These are phyloP conservation scores for Talaromyces pinophilus DNA, from an alignment of 2,329 filamentous ascomycete species.

Conservation along the genomic window DNA sequence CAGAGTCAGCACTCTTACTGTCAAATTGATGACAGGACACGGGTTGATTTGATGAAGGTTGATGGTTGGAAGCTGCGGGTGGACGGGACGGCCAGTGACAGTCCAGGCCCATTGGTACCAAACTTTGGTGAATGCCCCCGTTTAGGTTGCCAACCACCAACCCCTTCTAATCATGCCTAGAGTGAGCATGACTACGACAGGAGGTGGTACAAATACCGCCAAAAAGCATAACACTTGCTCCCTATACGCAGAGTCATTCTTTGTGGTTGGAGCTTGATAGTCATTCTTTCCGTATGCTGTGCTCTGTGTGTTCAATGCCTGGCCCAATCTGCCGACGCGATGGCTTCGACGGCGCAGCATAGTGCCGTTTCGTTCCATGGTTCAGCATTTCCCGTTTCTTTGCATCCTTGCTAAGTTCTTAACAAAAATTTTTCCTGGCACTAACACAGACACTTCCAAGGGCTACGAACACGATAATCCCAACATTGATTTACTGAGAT, in stretches of 20 bases:
- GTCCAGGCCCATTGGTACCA: conserved; percentile 19
- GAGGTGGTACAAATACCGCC: neutral
- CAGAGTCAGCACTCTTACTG: neutral
- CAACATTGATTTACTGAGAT: conserved; percentile 77
- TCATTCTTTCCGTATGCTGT: conserved; percentile 9
- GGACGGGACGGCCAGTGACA: conserved; percentile 22
- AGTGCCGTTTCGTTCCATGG: conserved; percentile 44
- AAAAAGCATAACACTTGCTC: neutral
- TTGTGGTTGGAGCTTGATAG: conserved; percentile 21
- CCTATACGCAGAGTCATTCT: conserved; percentile 1
- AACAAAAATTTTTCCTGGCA: conserved; percentile 38
- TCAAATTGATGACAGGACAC: neutral
- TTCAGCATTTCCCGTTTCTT: conserved; percentile 30
- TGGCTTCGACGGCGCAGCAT: conserved; percentile 29
- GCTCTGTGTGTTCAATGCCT: neutral
- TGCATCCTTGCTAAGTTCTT: neutral
- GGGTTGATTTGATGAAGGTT: neutral
- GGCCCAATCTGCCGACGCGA: conserved; percentile 14
- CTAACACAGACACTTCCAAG: conserved; percentile 44
- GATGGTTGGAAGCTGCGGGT: conserved; percentile 20
- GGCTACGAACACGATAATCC: conserved; percentile 73
- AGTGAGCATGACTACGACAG: neutral
- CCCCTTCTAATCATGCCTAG: neutral
- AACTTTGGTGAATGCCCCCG: conserved; percentile 15
- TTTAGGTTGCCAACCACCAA: conserved; percentile 3